Evolutionary conservation across 2,329 filamentous ascomycete species (phyloP).

Genomic region (Paecilomyces dactylethromorphus): DNA sequence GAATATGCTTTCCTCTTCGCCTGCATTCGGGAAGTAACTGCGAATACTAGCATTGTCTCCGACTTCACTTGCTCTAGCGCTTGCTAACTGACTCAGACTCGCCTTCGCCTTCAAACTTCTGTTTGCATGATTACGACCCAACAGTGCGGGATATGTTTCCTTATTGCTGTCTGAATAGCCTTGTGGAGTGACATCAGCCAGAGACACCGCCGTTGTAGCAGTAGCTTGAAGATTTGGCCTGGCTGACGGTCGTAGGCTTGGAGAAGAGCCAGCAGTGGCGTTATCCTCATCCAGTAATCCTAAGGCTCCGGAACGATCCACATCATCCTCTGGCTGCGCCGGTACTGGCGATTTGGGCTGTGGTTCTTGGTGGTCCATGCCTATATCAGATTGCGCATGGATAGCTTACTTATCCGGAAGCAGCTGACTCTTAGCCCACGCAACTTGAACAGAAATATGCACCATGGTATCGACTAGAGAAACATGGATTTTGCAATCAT

Average conservation of each 20-base stretch:
- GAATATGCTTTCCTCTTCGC: conserved; percentile 76
- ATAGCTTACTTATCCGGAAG: conserved; percentile 1
- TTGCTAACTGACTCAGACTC: conserved; percentile 37
- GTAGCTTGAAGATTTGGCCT: conserved; percentile 46
- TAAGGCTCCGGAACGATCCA: conserved; percentile 5
- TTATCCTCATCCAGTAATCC: conserved; percentile 26
- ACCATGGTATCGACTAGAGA: neutral
- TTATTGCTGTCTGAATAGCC: conserved; percentile 64
- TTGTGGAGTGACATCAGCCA: conserved; percentile 72
- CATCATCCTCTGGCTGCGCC: conserved; percentile 5
- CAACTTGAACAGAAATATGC: neutral
- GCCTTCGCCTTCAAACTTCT: conserved; percentile 24
- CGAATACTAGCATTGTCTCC: conserved; percentile 46
- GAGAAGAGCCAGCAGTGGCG: conserved; percentile 18
- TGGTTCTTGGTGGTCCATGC: neutral
- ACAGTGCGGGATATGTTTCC: conserved; percentile 53
- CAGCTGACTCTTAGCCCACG: neutral
- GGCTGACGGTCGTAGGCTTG: conserved; percentile 25
- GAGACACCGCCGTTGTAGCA: conserved; percentile 78
- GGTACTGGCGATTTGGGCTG: neutral
- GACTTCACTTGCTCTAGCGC: conserved; percentile 42
- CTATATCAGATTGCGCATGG: neutral
- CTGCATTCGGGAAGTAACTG: conserved; percentile 48
- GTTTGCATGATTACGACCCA: conserved; percentile 21
- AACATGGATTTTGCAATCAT: neutral